Conservation (phyloP, 139 green algal species). For the Coelastrella sp. region DNA sequence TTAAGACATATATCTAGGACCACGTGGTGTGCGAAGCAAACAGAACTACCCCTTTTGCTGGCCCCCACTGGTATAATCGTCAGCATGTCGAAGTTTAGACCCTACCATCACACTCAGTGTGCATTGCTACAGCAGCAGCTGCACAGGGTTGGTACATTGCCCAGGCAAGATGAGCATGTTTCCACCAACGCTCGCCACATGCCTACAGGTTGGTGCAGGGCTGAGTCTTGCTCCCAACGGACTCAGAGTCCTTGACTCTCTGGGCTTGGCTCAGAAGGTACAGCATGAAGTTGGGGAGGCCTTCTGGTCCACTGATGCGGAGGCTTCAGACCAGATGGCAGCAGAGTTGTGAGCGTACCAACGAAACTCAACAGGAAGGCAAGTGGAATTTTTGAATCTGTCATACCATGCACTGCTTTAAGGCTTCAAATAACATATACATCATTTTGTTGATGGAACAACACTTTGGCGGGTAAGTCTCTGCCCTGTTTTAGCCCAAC, state of each 20-base stretch:
- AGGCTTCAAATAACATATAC: background rate
- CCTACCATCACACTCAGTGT: too few species aligned
- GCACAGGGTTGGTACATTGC: too few species aligned
- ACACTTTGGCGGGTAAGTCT: too few species aligned
- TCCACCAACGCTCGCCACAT: background rate
- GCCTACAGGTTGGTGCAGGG: slow-evolving; percentile 31
- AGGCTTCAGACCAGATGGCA: background rate
- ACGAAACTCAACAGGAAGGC: background rate
- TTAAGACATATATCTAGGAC: too few species aligned
- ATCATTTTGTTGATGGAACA: too few species aligned
- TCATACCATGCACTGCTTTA: background rate
- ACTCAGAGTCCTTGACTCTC: slow-evolving; percentile 27
- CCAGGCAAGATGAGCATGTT: background rate
- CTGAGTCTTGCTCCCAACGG: slow-evolving; percentile 46
- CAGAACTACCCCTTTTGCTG: background rate
- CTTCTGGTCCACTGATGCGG: background rate
- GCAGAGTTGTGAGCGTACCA: slow-evolving; percentile 2
- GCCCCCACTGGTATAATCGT: too few species aligned
- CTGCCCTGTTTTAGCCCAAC: too few species aligned
- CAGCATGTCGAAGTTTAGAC: too few species aligned
- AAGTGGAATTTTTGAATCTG: background rate
- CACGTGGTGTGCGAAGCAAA: too few species aligned
- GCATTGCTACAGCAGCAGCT: too few species aligned
- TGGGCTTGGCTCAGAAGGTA: slow-evolving; percentile 7
- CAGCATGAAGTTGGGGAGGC: slow-evolving; percentile 9